Evolutionary conservation across 768 basidiomycete genomes (phyloP), one percentile per base, ranked within the genome.

Genomic region (Kwoniella dejecticola): DNA sequence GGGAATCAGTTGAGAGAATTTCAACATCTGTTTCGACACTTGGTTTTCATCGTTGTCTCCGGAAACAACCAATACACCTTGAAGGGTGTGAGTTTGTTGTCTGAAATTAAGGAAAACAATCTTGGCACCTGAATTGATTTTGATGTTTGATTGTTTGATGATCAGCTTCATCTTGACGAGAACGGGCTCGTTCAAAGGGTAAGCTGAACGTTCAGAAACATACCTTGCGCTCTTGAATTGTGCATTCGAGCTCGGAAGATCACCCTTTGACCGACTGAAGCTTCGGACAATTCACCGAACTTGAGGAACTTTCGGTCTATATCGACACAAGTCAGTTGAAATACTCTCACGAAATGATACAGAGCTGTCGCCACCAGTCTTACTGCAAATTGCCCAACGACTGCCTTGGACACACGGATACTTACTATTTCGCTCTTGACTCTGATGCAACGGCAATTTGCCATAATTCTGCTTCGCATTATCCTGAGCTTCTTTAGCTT

Each of bases 11-110:
- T 87, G 86, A 17, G 88, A 85, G 89, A 89, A 98, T 80, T 92
- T 96, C 38, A 92, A 85, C 96, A 99, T 99, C 77, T 95, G 93
- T 80, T 94, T 97, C 64, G 91, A 94, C 26, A 98, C 84, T 64
- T 76, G 66, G 56, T 77, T 68, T 58, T 77, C 76, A 52, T 76
- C 74, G 19, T 69, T 69, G 46, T 85, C 88, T 11, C 86, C 84
- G 10, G 88, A 81, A 23, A 89, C 85, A 31, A 76, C 76, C 62
- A 95, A 82, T 40, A 98, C 81, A 33, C 89, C 93, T 77, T 98
- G 95, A 8, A 99, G 87, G 0, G 57, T 94, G 83, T 88, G 84
- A 13, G 84, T 87, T 69, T 89, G 85, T 79, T 99, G 95, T 61
- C 95, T 89, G 57, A 99, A 83, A 75, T 88, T 87, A 53, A 98